Evolutionary conservation across 208 protist genomes (phyloP), one percentile per base, ranked within the genome.

Genomic region (Leptomonas pyrrhocoris): DNA sequence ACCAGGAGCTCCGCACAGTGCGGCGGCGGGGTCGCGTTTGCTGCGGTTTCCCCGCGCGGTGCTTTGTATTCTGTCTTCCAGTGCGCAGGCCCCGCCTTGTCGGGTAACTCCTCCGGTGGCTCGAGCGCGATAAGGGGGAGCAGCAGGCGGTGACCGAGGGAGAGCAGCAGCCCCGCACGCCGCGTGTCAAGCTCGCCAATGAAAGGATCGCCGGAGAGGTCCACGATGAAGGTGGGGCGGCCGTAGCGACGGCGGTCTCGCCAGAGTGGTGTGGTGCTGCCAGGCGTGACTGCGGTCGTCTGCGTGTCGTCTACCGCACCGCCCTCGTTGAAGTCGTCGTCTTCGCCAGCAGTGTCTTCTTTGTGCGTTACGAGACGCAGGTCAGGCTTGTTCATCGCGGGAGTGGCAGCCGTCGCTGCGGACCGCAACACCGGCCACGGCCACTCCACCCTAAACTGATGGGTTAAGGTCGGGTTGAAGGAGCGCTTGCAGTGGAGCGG

Each of bases 401-500:
- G 7, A 30, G 48, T 30, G 23, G 48, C 23, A 13, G 49, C 49
- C 51, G 21, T n/a, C 21, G 58, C 46, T 16, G 62, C 25, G 34
- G 36, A 7, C 25, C 8, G 36, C 8, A 34, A 7, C 2, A 31
- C 36, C 18, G 85, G 86, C 86, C 86, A 92, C 45, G 80, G 81
- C 86, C 86, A 92, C 18, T 3, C 27, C 56, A 92, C 28, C 38
- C 66, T 53, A 53, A 92, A 92, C 60, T 84, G 77, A 43, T 74
- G 72, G 18, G 74, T 83, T 2, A 92, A 60, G 2, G 36, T 74
- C 0, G 86, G 83, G 23, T 65, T 38, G 34, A 92, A 77, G 2
- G 63, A 45, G 30, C 75, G 61, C 59, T 77, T 85, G 61, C 64
- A 70, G 36, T 59, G 60, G 50, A 72, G 70, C 53, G 49, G 65